Conservation (phyloP, 1,284 basidiomycete genomes). For the Austropuccinia psidii region DNA sequence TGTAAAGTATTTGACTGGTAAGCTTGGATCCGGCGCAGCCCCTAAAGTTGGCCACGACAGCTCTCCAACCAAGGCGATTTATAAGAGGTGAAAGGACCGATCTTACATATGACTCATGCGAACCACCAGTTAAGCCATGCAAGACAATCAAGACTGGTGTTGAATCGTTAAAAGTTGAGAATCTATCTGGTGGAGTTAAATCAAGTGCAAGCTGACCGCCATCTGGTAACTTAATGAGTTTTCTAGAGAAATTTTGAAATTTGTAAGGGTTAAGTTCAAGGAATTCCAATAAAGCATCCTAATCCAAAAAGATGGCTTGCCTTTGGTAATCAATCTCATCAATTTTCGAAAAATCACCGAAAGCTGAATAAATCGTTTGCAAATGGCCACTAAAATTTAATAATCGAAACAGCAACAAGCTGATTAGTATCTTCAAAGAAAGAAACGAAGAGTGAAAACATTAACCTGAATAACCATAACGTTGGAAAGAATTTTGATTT, state of each 20-base stretch:
- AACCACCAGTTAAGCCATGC: conserved; percentile 82
- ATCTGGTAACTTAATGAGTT: conserved; percentile 58
- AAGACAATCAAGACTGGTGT: conserved; percentile 73
- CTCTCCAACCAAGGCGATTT: conserved; percentile 69
- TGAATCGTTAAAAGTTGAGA: conserved; percentile 55
- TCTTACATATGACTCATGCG: conserved; percentile 79
- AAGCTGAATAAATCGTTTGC: conserved; percentile 49
- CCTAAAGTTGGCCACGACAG: conserved; percentile 79
- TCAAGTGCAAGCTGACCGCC: conserved; percentile 68
- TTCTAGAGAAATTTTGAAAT: conserved; percentile 48
- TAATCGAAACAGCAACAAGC: neutral
- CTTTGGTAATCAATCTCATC: conserved; percentile 65
- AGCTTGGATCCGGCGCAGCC: conserved; percentile 60
- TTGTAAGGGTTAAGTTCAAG: neutral
- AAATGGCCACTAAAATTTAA: conserved; percentile 12
- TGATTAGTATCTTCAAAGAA: neutral
- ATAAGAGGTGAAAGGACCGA: conserved; percentile 65
- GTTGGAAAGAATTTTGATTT: neutral
- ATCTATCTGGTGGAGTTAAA: conserved; percentile 57
- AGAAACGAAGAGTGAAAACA: neutral
- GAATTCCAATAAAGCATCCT: neutral
- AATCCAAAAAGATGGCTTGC: conserved; percentile 48
- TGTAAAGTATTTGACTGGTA: conserved; percentile 19
- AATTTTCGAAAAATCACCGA: conserved; percentile 58
- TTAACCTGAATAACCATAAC: conserved; percentile 18